Percentiles rank a stretch among this genome's conserved stretches.
Conservation (phyloP, 805 yeast species). For the Lipomyces kockii region DNA sequence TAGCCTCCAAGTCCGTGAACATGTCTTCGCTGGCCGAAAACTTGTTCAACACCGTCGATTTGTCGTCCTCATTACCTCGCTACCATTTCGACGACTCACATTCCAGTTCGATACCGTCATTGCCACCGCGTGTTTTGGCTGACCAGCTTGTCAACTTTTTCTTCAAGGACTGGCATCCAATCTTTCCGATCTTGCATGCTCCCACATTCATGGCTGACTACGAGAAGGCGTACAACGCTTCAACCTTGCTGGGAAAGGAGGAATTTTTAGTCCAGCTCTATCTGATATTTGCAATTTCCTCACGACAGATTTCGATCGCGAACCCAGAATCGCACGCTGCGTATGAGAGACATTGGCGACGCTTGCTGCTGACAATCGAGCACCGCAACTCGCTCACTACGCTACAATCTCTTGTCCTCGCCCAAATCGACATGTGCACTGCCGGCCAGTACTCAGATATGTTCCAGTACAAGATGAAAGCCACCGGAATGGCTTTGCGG, state of each 20-base stretch:
- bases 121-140: conserved; percentile 61
- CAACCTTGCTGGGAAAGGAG: conserved; percentile 32
- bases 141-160: conserved; percentile 71
- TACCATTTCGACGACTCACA: conserved; percentile 22
- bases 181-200: conserved; percentile 71
- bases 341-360: conserved; percentile 41
- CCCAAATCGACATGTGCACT: conserved; percentile 70
- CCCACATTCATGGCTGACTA: conserved; percentile 69
- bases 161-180: conserved; percentile 77
- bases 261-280: conserved; percentile 40
- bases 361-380: conserved; percentile 31
- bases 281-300: conserved; percentile 41
- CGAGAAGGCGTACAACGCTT: conserved; percentile 40
- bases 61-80: conserved; percentile 31
- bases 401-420: conserved; percentile 68
- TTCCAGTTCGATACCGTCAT: conserved; percentile 28
- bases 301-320: conserved; percentile 36
- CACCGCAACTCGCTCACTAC: conserved; percentile 39
- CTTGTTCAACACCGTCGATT: conserved; percentile 25
- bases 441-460: conserved; percentile 75
- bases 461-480: conserved; percentile 75
- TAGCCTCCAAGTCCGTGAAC: conserved; percentile 37
- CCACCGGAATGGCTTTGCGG: conserved; percentile 83
- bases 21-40: conserved; percentile 32
- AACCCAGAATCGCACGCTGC: conserved; percentile 17